phyloP scores from a whole-genome alignment of 129 eudicot species.

The Solidago caesia region DNA sequence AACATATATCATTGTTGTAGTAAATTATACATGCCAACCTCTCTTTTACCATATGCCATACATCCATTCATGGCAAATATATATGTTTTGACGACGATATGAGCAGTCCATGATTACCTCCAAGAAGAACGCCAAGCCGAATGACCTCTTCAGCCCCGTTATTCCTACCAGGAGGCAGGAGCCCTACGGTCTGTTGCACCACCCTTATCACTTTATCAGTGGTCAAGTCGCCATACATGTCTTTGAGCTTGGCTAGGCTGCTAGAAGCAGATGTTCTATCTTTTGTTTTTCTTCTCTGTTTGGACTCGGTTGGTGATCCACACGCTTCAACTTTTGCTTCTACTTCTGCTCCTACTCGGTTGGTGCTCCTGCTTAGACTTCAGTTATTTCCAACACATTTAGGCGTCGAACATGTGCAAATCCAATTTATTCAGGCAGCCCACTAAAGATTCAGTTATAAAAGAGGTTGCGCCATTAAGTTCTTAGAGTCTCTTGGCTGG shows the following conservation, averaged over 20 bases:
- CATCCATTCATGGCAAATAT: neutral
- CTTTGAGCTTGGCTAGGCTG: conserved; percentile 90
- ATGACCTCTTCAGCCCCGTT: conserved; percentile 80
- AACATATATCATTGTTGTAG: neutral
- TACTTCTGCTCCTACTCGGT: conserved; percentile 44
- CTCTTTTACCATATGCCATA: conserved; percentile 10
- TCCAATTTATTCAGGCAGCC: too few species aligned
- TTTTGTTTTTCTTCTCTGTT: conserved; percentile 40
- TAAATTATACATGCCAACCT: conserved; percentile 21
- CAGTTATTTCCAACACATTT: conserved; percentile 1
- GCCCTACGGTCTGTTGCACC: conserved; percentile 38
- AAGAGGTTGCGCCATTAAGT: too few species aligned
- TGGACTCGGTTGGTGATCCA: conserved; percentile 39
- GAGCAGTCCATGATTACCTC: conserved; percentile 37
- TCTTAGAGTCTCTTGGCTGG: too few species aligned
- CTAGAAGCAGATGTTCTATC: conserved; percentile 62
- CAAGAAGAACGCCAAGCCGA: conserved; percentile 83
- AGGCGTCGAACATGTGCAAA: too few species aligned
- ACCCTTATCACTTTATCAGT: conserved; percentile 36
- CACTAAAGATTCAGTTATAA: too few species aligned
- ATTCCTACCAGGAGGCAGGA: conserved; percentile 39
- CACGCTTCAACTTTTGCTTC: conserved; percentile 66
- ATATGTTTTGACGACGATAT: neutral
- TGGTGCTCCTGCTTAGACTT: conserved; percentile 43
- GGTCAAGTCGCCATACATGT: conserved; percentile 79